A percentile compares a stretch with the other conserved stretches of the same genome.
Conservation (phyloP, 2,329 filamentous ascomycete species). For the Aschersonia sp. region DNA sequence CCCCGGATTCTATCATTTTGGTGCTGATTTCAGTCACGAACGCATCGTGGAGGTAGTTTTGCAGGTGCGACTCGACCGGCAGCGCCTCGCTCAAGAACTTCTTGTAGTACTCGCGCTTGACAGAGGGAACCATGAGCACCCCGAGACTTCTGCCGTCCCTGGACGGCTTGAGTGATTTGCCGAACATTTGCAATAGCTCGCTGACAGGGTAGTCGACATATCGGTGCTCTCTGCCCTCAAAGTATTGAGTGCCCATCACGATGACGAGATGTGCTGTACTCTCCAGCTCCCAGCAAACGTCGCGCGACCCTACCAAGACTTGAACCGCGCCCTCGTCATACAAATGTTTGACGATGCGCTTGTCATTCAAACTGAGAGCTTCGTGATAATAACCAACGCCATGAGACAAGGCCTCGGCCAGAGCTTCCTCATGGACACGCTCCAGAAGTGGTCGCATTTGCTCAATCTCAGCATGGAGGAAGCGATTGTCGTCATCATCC, state of each 20-base stretch:
- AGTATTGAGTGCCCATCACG: conserved; percentile 96
- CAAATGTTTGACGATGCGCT: conserved; percentile 83
- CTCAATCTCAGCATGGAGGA: conserved; percentile 70
- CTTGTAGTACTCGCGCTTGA: conserved; percentile 95
- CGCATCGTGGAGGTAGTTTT: conserved; percentile 83
- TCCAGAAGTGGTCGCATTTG: conserved; percentile 73
- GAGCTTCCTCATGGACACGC: conserved; percentile 69
- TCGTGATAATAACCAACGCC: conserved; percentile 97
- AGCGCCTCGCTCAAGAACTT: conserved; percentile 96
- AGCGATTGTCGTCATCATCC: conserved; percentile 85
- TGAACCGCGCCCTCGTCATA: conserved; percentile 84
- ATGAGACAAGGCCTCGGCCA: conserved; percentile 81
- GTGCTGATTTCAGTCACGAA: conserved; percentile 97
- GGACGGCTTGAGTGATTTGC: conserved; percentile 69
- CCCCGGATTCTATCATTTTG: conserved; percentile 85
- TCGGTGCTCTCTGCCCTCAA: conserved; percentile 88
- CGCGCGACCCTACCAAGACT: conserved; percentile 59
- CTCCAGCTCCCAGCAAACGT: conserved; percentile 93
- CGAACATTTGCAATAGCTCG: conserved; percentile 95
- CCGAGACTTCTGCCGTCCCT: conserved; percentile 72
- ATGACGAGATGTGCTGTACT: conserved; percentile 80
- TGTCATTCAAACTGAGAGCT: conserved; percentile 75
- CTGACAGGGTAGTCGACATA: conserved; percentile 93
- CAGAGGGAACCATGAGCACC: conserved; percentile 89
- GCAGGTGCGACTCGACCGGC: conserved; percentile 86